A percentile compares a stretch with the other conserved stretches of the same genome.
Evolutionary conservation across 257 asterid genomes (phyloP).

Genomic region (Capsicum rhomboideum): DNA sequence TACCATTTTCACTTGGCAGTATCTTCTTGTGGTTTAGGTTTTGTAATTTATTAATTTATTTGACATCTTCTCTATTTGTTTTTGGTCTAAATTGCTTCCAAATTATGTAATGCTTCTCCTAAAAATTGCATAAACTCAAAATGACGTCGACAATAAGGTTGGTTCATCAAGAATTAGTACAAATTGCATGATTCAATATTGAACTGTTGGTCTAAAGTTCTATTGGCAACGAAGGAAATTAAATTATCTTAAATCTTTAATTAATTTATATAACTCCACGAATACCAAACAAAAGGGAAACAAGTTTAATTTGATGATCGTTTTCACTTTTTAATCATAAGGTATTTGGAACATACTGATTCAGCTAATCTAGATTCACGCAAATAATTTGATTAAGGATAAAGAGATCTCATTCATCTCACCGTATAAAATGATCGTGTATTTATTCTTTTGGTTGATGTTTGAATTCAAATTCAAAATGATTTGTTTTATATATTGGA

Average conservation of each 20-base stretch:
- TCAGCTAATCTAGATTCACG: too few relatives aligned
- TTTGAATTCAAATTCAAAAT: not conserved
- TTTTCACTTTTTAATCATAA: too few relatives aligned
- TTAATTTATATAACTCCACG: not conserved
- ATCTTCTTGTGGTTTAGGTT: not conserved
- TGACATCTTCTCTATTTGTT: not conserved
- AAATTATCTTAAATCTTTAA: not conserved
- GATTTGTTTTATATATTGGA: not conserved
- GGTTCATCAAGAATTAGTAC: not conserved
- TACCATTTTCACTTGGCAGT: not conserved
- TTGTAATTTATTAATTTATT: not conserved
- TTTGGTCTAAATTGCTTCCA: not conserved
- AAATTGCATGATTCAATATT: not conserved
- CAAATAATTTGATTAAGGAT: not conserved
- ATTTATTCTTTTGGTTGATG: not conserved
- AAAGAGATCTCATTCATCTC: not conserved
- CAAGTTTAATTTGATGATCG: not conserved
- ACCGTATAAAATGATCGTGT: too few relatives aligned
- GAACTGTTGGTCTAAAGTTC: too few relatives aligned
- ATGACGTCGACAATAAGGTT: not conserved
- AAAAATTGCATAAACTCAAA: not conserved
- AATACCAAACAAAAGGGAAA: not conserved
- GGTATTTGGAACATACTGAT: not conserved
- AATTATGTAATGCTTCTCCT: not conserved
- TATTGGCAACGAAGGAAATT: not conserved